phyloP scores from a whole-genome alignment of 495 filamentous ascomycete genomes.

The Annulohypoxylon moriforme region DNA sequence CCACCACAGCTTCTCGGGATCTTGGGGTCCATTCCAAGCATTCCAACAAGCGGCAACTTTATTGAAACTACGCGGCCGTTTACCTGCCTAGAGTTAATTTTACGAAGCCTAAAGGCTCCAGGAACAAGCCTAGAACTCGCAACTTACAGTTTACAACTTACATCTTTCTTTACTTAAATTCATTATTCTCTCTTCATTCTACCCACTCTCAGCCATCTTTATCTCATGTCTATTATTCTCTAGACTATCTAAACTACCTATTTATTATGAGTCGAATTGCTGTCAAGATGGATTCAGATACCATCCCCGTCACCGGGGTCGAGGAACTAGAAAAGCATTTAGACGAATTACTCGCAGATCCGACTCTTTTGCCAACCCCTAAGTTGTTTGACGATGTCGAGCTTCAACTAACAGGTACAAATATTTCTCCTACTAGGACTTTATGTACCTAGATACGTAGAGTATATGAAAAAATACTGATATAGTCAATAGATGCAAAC shows the following conservation, averaged over 20 bases:
- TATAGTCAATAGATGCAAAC: constrained; percentile 53
- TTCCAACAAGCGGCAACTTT: background rate
- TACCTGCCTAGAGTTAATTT: background rate
- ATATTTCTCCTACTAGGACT: background rate
- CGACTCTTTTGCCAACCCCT: constrained; percentile 50
- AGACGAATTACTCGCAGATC: constrained; percentile 56
- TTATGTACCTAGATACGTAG: background rate
- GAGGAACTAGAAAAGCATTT: constrained; percentile 63
- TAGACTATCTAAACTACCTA: constrained; percentile 12
- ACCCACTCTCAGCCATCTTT: background rate
- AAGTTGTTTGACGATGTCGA: constrained; percentile 67
- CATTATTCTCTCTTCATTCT: background rate
- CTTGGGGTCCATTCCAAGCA: constrained; percentile 2
- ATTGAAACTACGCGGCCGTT: constrained; percentile 27
- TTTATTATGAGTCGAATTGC: constrained; percentile 37
- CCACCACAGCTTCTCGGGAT: constrained; percentile 6
- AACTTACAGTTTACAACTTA: background rate
- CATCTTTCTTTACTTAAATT: background rate
- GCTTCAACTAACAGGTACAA: constrained; percentile 62
- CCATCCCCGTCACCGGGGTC: constrained; percentile 55
- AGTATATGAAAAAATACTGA: background rate
- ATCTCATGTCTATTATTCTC: background rate
- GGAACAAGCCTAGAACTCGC: background rate
- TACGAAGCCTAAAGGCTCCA: background rate
- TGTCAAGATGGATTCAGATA: constrained; percentile 50